Evolutionary conservation across 2,329 filamentous ascomycete species (phyloP), one percentile per base, ranked within the genome.

Genomic region (Stagonosporopsis chrysanthemi): DNA sequence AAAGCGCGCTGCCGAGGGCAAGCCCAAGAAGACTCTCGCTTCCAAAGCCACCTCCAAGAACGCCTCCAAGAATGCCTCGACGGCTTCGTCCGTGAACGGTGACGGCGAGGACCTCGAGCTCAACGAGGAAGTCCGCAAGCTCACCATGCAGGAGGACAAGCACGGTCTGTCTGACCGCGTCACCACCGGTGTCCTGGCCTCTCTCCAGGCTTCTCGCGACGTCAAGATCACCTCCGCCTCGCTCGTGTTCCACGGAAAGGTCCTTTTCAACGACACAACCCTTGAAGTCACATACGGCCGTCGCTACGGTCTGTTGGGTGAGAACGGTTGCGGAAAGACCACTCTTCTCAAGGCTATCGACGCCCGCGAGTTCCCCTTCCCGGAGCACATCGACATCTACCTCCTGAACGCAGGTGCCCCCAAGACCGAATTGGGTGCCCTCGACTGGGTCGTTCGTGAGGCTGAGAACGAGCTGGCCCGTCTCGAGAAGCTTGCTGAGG

Each of bases 321-420:
- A 99, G 86, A 99, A 99, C 89, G 95, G 95, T 66, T 99, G 95
- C 80, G 95, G 95, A 78, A 99, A 99, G 86, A 96, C 91, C 65
- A 99, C 95, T n/a, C 81, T 99, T 31, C 86, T 99, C 76, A 98
- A 97, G 83, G 87, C 95, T 67, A 97, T 99, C 76, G 89, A 90
- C 70, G 89, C 88, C 74, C 90, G 95, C 81, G 96, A 99, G 80
- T 99, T 88, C 78, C 96, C 95, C 63, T 91, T 99, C 75, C 96
- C 95, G 60, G 90, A 97, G 26, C 93, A 97, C 79, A 85, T 99
- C 78, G 96, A 99, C 80, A 96, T 99, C 79, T 99, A 99, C 82
- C 88, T 99, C 42, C 84, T 99, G 68, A 99, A 99, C 81, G 91
- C 98, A 81, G 95, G 95, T 81, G 95, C 95, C 43, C 92, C 93